These are phyloP conservation scores for Pseudisothecium myosuroides DNA, from an alignment of 225 moss, liverwort and hornwort species.

Conservation along the genomic window DNA sequence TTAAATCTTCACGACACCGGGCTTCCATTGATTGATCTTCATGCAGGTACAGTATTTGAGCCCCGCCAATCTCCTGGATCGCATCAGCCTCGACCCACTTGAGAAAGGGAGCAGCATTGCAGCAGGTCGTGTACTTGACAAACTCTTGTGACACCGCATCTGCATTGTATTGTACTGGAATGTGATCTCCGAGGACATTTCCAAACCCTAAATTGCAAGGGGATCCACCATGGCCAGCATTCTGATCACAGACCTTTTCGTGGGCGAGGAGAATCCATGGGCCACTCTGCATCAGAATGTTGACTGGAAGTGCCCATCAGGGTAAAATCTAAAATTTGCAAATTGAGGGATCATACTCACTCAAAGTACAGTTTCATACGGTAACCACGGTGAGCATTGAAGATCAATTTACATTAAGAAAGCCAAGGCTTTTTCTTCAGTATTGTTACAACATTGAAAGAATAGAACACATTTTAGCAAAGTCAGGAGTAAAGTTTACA, in stretches of 20 bases:
- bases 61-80: constrained; percentile 7
- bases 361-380: constrained; percentile 2
- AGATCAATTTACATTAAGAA: not conserved
- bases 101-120: not conserved
- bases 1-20: not conserved
- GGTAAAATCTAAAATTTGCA: no score
- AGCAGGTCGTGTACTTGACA: not conserved
- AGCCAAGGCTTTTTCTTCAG: not conserved
- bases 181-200: not conserved
- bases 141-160: not conserved
- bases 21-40: not conserved
- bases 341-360: not conserved
- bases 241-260: constrained; percentile 26
- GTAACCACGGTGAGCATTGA: not conserved
- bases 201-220: not conserved
- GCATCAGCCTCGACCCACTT: constrained; percentile 16
- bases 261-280: not conserved
- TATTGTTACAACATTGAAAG: no score
- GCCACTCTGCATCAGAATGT: no score
- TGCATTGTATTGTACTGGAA: not conserved
- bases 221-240: constrained; percentile 26
- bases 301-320: no score
- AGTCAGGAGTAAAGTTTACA: no score
- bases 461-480: no score
- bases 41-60: constrained; percentile 9